Base-by-base conservation (phyloP, 805 yeast genomes). In the Saturnispora ahearnii region DNA sequence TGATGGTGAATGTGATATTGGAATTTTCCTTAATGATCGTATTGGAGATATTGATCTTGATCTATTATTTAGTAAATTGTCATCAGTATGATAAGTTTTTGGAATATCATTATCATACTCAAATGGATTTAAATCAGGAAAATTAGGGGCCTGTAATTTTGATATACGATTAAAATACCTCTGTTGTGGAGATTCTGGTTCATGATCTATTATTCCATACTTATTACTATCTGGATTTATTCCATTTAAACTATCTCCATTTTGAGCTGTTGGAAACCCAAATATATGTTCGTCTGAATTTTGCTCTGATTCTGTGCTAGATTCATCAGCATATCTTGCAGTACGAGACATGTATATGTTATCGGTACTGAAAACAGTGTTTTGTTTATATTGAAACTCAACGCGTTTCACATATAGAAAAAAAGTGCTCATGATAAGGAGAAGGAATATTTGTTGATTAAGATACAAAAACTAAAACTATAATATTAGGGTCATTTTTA, bases 11-110 rank as follows among this genome's bases (percentile, higher is more conserved):
- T 30, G 30, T 10, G 45, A 46, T 11, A 41, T 24, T 12, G 30
- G 24, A n/a, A 28, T 18, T 3, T 22, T 30, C 15, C 22, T 31
- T 8, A 52, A 48, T 7, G 48, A 40, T 37, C 60, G 50, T 4
- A 47, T 44, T 9, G 63, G 57, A 2, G 62, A 59, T 6, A 53
- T 47, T 1, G 56, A 53, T 28, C 53, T 45, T 3, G 56, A 53
- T 32, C 54, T 50, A 48, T 48, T 48, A 18, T 15, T 26, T 28
- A 48, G 42, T 18, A 41, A 29, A 47, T 47, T 47, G 26, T 41
- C 43, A 22, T 32, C 30, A n/a, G 26, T 21, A n/a, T 41, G 37
- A 36, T 48, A 42, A 29, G 34, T 24, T 18, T 48, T 48, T 21
- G 46, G 50, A n/a, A 48, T 29, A 15, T 37, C 36, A 15, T 28